Conservation (phyloP, 805 yeast species). For the Saturnispora diversa region DNA sequence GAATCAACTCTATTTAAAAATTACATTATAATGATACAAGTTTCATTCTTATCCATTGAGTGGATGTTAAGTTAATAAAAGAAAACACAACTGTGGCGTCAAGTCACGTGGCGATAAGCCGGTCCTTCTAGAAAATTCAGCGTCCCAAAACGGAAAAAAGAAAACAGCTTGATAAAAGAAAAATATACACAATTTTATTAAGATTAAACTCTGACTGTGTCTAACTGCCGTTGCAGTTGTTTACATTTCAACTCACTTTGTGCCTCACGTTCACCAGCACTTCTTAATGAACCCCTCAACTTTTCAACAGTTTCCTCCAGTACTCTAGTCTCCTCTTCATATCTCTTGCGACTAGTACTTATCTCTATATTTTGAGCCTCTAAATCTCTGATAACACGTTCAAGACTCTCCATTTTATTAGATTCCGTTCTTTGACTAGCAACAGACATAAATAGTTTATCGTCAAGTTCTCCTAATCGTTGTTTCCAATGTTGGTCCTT, state of each 20-base stretch:
- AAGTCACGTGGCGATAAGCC: conserved; percentile 1
- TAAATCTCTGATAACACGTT: conserved; percentile 47
- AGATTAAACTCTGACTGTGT: too few relatives aligned
- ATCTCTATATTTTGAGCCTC: conserved; percentile 46
- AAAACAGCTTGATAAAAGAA: too few relatives aligned
- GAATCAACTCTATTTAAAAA: too few relatives aligned
- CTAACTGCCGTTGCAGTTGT: conserved; percentile 50
- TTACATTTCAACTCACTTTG: conserved; percentile 36
- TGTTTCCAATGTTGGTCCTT: conserved; percentile 50
- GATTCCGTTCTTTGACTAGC: conserved; percentile 43
- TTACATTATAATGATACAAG: too few relatives aligned
- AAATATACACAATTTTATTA: too few relatives aligned
- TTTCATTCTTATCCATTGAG: too few relatives aligned
- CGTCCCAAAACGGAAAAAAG: too few relatives aligned
- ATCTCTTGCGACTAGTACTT: conserved; percentile 39
- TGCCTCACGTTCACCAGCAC: conserved; percentile 38
- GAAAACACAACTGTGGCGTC: not conserved
- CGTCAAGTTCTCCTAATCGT: conserved; percentile 47
- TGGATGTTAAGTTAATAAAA: too few relatives aligned
- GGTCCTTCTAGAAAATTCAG: too few relatives aligned
- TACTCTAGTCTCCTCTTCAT: conserved; percentile 51
- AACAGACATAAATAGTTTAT: conserved; percentile 39
- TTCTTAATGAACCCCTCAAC: conserved; percentile 36
- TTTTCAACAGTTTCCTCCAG: conserved; percentile 43
- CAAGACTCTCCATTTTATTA: conserved; percentile 41